Base-by-base conservation (phyloP, 306 rosid species). In the Sophora flavescens region DNA sequence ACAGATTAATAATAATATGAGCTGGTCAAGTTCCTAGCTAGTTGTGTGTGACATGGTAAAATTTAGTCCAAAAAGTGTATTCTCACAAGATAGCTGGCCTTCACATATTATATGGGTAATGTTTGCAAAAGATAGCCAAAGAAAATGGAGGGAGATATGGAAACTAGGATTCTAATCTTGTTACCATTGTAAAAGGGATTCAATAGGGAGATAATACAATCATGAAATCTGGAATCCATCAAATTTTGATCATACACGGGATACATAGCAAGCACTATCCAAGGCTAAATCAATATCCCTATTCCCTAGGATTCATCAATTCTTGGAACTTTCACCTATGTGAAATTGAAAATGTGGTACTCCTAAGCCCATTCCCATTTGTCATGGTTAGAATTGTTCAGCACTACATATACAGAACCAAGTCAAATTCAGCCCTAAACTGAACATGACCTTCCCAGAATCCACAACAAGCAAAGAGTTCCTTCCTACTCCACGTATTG, bases 351-450 rank as follows among this genome's bases (percentile, higher is more conserved):
- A 53, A 28, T 30, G 44, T 63, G 56, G 82, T 69, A 12, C 68
- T 75, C 66, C 62, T 64, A 63, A 74, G 78, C 77, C 61, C 80
- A 68, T 70, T 54, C 61, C 76, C 86, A 69, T 79, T 69, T 75
- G 72, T 48, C 78, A 67, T 80, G 83, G 83, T 65, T 78, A 82
- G 85, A 82, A 53, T 62, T 84, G 68, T 57, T 70, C 35, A 15
- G 51, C 58, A 70, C 78, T 17, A 15, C 35, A 65, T 56, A 75
- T 73, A 70, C 78, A 83, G 68, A 75, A 58, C 77, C 60, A 76
- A 74, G 68, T 75, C 41, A 76, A 65, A 81, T 88, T 91, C 97
- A 92, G 96, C 96, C 82, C 88, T 69, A 80, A 84, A 81, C 96
- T 92, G 93, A 89, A 89, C 89, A 65, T 38, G 76, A 72, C 56